These are phyloP conservation scores for Kentomonas sorsogonicus DNA, from an alignment of 208 protist species.

Conservation along the genomic window DNA sequence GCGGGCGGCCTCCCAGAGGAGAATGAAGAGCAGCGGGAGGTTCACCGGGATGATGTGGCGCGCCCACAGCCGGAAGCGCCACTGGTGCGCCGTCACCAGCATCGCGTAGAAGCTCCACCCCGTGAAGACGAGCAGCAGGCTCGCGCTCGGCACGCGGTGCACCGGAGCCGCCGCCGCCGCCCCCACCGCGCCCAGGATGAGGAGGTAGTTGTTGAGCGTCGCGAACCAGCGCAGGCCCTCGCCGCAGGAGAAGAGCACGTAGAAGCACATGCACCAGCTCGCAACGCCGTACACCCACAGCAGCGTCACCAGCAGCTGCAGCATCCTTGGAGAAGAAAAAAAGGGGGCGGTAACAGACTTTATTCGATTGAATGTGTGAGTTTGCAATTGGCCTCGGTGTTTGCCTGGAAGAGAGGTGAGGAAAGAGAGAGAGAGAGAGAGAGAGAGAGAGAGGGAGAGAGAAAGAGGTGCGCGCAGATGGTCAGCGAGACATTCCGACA, in stretches of 20 bases:
- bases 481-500: too few relatives aligned
- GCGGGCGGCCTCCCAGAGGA: conserved; percentile 33
- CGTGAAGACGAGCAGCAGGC: conserved; percentile 55
- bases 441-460: too few relatives aligned
- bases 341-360: too few relatives aligned
- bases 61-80: conserved; percentile 63
- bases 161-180: conserved; percentile 44
- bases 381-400: too few relatives aligned
- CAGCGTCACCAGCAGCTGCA: conserved; percentile 24
- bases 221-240: conserved; percentile 78
- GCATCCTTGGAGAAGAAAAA: too few relatives aligned
- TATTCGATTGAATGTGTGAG: too few relatives aligned
- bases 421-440: neutral
- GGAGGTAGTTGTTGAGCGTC: conserved; percentile 67
- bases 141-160: conserved; percentile 35
- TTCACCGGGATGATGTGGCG: conserved; percentile 72
- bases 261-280: conserved; percentile 89
- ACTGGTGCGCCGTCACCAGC: conserved; percentile 69
- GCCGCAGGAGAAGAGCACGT: conserved; percentile 79
- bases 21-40: conserved; percentile 34
- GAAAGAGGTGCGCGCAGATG: neutral
- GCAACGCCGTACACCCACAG: conserved; percentile 69
- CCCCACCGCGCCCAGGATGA: conserved; percentile 60
- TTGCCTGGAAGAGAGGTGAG: neutral
- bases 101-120: conserved; percentile 76